phyloP scores from a whole-genome alignment of 169 alveolate species.

The Cryptosporidium sp. region DNA sequence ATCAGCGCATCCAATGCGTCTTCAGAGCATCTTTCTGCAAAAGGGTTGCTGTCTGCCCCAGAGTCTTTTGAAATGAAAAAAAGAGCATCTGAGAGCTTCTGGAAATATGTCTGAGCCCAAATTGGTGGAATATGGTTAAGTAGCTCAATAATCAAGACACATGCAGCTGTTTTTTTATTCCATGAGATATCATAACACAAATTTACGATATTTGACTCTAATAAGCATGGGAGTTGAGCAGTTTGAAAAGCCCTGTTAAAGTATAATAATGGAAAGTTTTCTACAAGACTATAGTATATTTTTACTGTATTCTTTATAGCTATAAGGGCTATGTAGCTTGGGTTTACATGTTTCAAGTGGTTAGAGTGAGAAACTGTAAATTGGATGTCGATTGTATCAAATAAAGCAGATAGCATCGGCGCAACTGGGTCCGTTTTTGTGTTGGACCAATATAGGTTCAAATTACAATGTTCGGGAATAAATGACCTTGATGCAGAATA shows the following conservation, averaged over 20 bases:
- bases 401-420: slow-evolving; percentile 56
- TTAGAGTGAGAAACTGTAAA: neutral
- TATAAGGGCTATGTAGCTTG: slow-evolving; percentile 23
- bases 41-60: slow-evolving; percentile 17
- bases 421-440: slow-evolving; percentile 44
- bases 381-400: slow-evolving; percentile 39
- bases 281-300: slow-evolving; percentile 30
- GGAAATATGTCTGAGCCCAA: slow-evolving; percentile 56
- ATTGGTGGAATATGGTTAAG: slow-evolving; percentile 53
- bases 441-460: slow-evolving; percentile 40
- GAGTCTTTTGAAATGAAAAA: slow-evolving; percentile 72
- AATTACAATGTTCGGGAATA: slow-evolving; percentile 57
- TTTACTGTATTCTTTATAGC: slow-evolving; percentile 25
- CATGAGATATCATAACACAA: slow-evolving; percentile 46
- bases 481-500: slow-evolving; percentile 67
- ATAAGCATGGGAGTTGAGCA: slow-evolving; percentile 48
- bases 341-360: slow-evolving; percentile 2
- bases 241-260: slow-evolving; percentile 50
- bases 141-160: slow-evolving; percentile 29
- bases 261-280: slow-evolving; percentile 26
- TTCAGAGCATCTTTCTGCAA: slow-evolving; percentile 68
- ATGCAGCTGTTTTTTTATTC: slow-evolving; percentile 53
- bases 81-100: slow-evolving; percentile 42
- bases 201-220: slow-evolving; percentile 34
- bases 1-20: slow-evolving; percentile 58